Evolutionary conservation across 169 alveolate species (phyloP).

Genomic region (Babesia sp.): DNA sequence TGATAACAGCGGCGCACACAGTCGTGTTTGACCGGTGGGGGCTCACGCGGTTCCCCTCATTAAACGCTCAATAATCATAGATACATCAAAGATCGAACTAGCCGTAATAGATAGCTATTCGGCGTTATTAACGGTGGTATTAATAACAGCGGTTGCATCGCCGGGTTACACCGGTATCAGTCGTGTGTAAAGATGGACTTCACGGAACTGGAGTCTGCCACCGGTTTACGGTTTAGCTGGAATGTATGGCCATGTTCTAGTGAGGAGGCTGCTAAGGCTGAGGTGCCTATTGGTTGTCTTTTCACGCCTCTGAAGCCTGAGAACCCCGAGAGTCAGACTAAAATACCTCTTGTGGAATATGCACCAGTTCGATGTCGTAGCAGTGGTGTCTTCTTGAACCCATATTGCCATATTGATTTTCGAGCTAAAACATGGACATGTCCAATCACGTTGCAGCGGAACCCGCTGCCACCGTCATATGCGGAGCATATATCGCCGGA

Average conservation of each 20-base stretch:
- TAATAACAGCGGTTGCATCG: not conserved
- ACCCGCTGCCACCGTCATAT: conserved; percentile 94
- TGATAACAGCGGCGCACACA: not conserved
- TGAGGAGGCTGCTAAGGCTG: conserved; percentile 91
- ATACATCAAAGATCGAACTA: too few species aligned
- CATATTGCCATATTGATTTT: conserved; percentile 93
- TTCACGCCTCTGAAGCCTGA: conserved; percentile 88
- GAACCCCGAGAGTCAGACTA: conserved; percentile 81
- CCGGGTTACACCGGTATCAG: not conserved
- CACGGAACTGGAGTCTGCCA: conserved; percentile 78
- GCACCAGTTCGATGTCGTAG: conserved; percentile 90
- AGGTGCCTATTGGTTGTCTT: conserved; percentile 94
- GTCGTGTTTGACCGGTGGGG: conserved; percentile 5
- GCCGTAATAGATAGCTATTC: too few species aligned
- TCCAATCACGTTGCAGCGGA: conserved; percentile 92
- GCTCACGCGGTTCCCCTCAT: conserved; percentile 1
- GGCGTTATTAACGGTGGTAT: not conserved
- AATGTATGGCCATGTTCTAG: conserved; percentile 95
- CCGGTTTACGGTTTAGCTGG: conserved; percentile 98
- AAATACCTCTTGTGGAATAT: conserved; percentile 90
- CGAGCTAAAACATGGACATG: conserved; percentile 97
- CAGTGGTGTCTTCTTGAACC: conserved; percentile 91
- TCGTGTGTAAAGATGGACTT: conserved; percentile 54
- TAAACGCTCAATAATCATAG: too few species aligned
- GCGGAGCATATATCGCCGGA: conserved; percentile 92